These are phyloP conservation scores for Geranium incanum DNA, from an alignment of 441 rosid species.

Conservation along the genomic window DNA sequence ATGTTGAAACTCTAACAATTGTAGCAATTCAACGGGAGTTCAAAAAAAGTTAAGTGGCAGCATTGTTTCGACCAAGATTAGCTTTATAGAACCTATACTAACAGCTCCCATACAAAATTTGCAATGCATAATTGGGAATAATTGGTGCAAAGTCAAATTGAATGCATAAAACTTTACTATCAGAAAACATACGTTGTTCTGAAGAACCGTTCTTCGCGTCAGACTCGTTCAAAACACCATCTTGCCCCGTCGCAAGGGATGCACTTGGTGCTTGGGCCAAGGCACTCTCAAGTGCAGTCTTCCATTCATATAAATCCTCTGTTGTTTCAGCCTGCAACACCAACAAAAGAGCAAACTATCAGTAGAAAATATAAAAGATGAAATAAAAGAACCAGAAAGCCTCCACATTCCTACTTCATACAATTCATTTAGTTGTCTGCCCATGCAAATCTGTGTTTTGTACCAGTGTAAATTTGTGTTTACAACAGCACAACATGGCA, in stretches of 20 bases:
- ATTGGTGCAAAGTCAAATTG: slow-evolving; percentile 4
- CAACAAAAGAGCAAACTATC: slow-evolving; percentile 19
- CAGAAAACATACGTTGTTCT: slow-evolving; percentile 50
- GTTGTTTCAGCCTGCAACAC: slow-evolving; percentile 72
- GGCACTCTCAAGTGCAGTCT: slow-evolving; percentile 83
- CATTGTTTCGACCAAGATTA: too few species aligned
- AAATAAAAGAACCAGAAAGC: too few species aligned
- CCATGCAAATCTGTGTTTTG: neutral
- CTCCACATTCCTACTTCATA: too few species aligned
- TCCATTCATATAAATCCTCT: slow-evolving; percentile 94
- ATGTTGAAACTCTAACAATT: neutral
- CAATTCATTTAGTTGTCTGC: neutral
- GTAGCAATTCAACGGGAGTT: neutral
- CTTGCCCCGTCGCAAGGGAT: slow-evolving; percentile 66
- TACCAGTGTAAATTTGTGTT: neutral
- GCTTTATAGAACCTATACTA: neutral
- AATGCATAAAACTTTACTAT: neutral
- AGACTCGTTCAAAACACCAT: slow-evolving; percentile 30
- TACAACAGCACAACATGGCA: neutral
- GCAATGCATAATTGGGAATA: neutral
- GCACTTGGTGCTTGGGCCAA: slow-evolving; percentile 83
- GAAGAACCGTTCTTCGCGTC: slow-evolving; percentile 43
- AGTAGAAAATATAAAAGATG: neutral
- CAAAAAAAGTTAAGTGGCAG: neutral
- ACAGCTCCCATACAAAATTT: neutral